Percentiles rank a stretch among this genome's conserved stretches.
Conservation (phyloP, 2,329 filamentous ascomycete species). For the Penicillium aurantiogriseum region DNA sequence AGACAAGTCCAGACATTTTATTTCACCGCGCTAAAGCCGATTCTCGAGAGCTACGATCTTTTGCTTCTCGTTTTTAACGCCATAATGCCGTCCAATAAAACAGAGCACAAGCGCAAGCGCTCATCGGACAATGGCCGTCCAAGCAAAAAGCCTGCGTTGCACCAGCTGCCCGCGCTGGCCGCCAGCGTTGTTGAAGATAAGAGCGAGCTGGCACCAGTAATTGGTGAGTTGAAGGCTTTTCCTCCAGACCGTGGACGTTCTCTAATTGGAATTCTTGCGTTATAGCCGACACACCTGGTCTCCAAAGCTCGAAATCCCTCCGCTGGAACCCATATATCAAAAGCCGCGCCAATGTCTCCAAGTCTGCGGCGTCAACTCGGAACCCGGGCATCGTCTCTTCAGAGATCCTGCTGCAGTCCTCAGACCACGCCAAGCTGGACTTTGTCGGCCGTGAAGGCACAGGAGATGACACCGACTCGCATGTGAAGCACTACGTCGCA, state of each 20-base stretch:
- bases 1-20: constrained; percentile 21
- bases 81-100: constrained; percentile 35
- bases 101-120: constrained; percentile 54
- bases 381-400: constrained; percentile 42
- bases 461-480: constrained; percentile 49
- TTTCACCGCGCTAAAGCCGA: constrained; percentile 16
- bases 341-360: constrained; percentile 45
- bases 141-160: constrained; percentile 50
- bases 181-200: constrained; percentile 50
- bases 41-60: constrained; percentile 8
- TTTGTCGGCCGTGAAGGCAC: constrained; percentile 54
- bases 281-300: constrained; percentile 37
- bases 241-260: not conserved
- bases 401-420: constrained; percentile 60
- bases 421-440: constrained; percentile 59
- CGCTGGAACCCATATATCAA: constrained; percentile 47
- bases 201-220: constrained; percentile 49
- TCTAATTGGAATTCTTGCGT: not conserved
- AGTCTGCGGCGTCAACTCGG: constrained; percentile 29
- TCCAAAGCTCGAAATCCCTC: constrained; percentile 32
- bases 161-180: constrained; percentile 40
- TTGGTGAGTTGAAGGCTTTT: constrained; percentile 41
- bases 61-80: not conserved
- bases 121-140: constrained; percentile 45
- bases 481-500: constrained; percentile 60